These are phyloP conservation scores for Tylopilus sp. DNA, from an alignment of 1,284 basidiomycete genomes.

Conservation along the genomic window DNA sequence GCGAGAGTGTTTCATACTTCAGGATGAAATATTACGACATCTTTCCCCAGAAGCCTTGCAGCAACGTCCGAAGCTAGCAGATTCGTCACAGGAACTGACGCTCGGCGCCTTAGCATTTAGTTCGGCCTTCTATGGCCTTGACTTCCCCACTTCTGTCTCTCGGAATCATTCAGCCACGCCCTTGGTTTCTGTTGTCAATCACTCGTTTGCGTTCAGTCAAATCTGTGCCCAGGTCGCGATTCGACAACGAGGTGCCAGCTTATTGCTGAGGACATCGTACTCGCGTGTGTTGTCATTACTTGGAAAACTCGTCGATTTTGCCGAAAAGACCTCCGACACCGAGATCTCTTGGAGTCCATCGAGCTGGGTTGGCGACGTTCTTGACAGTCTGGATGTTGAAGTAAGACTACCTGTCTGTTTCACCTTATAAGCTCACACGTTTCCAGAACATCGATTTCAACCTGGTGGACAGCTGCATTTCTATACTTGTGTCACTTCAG, in stretches of 20 bases:
- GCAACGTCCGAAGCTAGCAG: conserved; percentile 45
- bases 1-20: conserved; percentile 46
- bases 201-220: conserved; percentile 45
- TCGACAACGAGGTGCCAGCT: conserved; percentile 28
- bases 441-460: conserved; percentile 58
- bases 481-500: conserved; percentile 54
- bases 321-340: conserved; percentile 32
- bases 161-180: conserved; percentile 41
- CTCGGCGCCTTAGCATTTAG: conserved; percentile 52
- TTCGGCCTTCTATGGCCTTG: conserved; percentile 55
- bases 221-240: conserved; percentile 41
- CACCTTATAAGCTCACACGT: conserved; percentile 8
- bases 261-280: conserved; percentile 44
- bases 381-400: conserved; percentile 49
- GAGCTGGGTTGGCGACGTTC: conserved; percentile 49
- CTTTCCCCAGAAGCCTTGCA: conserved; percentile 49
- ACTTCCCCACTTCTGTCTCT: conserved; percentile 23
- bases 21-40: conserved; percentile 50
- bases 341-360: conserved; percentile 52
- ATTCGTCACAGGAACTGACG: conserved; percentile 31
- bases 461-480: conserved; percentile 61
- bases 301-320: conserved; percentile 43
- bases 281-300: conserved; percentile 49
- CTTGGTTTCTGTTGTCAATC: conserved; percentile 54
- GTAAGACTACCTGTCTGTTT: conserved; percentile 34